Evolutionary conservation across 2,329 filamentous ascomycete species (phyloP), one percentile per base, ranked within the genome.

Genomic region (Torrubiella hemipterigena): DNA sequence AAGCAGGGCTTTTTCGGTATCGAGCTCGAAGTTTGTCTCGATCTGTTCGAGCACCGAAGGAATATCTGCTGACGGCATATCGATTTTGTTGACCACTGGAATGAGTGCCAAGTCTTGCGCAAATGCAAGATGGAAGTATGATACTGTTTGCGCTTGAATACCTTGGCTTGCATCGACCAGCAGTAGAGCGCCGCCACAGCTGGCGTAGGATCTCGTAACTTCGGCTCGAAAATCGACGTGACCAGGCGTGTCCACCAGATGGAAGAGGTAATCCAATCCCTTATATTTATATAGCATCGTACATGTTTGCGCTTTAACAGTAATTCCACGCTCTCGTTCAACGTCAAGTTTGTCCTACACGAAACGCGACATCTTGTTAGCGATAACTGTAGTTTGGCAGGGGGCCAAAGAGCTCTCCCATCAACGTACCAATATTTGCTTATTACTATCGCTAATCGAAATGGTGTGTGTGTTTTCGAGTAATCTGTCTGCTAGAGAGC

Each of bases 161-260:
- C 91, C 91, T 58, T 98, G 91, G 44, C 83, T 93, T 7, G 89
- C 91, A 65, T 98, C 91, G 3, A 98, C 89, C 2, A 98, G 73
- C 31, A 98, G 67, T 37, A 98, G 55, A 1, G 91, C 89, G 30
- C 91, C 93, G 40, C 87, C 89, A 52, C 91, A 98, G 48, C 84
- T 93, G 31, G 89, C 89, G 62, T 98, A 98, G 39, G 85, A 94
- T 29, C 91, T 73, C 20, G 85, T 93, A 9, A 98, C 91, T 57
- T 98, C 91, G 29, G 91, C 91, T 34, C 91, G 74, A 56, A 98
- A 98, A 60, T 98, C 91, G 35, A 98, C 91, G 60, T 98, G 91
- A 17, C 91, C 91, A 1, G 91, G 91, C 0, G 91, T 98, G 55
- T 98, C 91, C 35, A 98, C 87, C 17, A 98, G 69, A 56, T 98